Base-by-base conservation (phyloP, 164 flowering plant genomes). In the Piper longum region DNA sequence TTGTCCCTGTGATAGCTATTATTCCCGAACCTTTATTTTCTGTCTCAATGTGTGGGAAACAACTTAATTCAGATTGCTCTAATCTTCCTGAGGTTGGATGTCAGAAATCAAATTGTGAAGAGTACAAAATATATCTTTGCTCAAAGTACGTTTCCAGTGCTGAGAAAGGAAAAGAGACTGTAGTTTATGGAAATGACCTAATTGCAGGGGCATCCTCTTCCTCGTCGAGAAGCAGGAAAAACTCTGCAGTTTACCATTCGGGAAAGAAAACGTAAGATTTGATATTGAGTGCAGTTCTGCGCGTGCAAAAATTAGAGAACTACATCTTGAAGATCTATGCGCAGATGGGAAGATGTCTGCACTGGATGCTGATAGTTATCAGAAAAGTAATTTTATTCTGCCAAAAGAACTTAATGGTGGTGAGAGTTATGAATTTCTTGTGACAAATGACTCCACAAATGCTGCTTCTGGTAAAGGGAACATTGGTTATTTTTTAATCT, bases 211-310 rank as follows among this genome's bases (percentile, higher is more conserved):
- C 69, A 62, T 60, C 62, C 68, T 76, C 79, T 16, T 68, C 71
- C 55, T 70, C 69, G 19, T 82, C 88, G 56, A 63, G 57, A n/a
- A 82, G 78, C 56, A 72, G 17, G 40, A 65, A 19, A 54, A 43
- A n/a, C 40, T 41, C 69, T 70, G 57, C 71, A 54, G 92, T 86
- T 16, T 90, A 86, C 68, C 75, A 66, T 66, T 73, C 70, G 80
- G 79, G 71, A 86, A 78, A 65, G 65, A 41, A 45, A 71, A 51
- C 57, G 71, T 60, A 56, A 77, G 64, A 45, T 69, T 76, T 64
- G 61, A 36, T 63, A 45, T 65, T 44, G 68, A 61, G 4, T 45
- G 66, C 59, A 71, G 73, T 54, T 51, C 36, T 60, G 26, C 54
- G 14, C 64, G 16, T 63, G 62, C 71, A 65, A 72, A 58, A 44